Evolutionary conservation across 163 green algal species (phyloP).

Genomic region (Scenedesmus sp.): DNA sequence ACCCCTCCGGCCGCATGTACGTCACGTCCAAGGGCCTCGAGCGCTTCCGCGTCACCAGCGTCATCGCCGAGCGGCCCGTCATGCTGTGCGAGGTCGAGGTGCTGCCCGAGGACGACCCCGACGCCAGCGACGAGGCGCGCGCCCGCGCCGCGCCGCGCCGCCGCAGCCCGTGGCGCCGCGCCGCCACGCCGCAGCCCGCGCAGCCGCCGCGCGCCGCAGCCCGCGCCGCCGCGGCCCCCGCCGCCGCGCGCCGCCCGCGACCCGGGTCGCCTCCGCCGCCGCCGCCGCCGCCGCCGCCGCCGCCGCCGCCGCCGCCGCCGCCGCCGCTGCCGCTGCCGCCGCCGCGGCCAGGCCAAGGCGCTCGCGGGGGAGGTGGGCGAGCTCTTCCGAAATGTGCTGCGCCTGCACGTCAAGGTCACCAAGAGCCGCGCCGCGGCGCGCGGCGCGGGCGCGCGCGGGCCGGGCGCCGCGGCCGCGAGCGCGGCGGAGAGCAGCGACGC

Average conservation of each 20-base stretch:
- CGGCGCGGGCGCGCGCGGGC: neutral
- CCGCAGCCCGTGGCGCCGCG: too few relatives aligned
- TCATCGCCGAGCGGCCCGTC: conserved; percentile 51
- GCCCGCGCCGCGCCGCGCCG: too few relatives aligned
- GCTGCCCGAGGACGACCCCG: conserved; percentile 53
- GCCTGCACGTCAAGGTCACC: conserved; percentile 73
- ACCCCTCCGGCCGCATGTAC: conserved; percentile 67
- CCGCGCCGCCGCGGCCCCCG: too few relatives aligned
- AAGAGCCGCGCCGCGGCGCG: conserved; percentile 39
- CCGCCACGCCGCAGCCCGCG: too few relatives aligned
- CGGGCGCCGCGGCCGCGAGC: neutral
- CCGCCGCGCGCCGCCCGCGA: too few relatives aligned
- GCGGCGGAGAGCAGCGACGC: neutral
- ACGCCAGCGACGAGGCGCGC: conserved; percentile 48
- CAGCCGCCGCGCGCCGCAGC: too few relatives aligned
- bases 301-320: too few relatives aligned
- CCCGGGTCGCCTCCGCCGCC: too few relatives aligned
- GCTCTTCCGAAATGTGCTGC: conserved; percentile 72
- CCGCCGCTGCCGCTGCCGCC: too few relatives aligned
- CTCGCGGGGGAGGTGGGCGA: conserved; percentile 66
- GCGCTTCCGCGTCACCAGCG: conserved; percentile 58
- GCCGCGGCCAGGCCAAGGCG: conserved; percentile 47
- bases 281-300: too few relatives aligned
- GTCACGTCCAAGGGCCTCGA: conserved; percentile 57
- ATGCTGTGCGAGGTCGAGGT: conserved; percentile 57